Percentiles rank a stretch among this genome's conserved stretches.
Conservation (phyloP, 306 rosid genomes). For the Fragaria iinumae region DNA sequence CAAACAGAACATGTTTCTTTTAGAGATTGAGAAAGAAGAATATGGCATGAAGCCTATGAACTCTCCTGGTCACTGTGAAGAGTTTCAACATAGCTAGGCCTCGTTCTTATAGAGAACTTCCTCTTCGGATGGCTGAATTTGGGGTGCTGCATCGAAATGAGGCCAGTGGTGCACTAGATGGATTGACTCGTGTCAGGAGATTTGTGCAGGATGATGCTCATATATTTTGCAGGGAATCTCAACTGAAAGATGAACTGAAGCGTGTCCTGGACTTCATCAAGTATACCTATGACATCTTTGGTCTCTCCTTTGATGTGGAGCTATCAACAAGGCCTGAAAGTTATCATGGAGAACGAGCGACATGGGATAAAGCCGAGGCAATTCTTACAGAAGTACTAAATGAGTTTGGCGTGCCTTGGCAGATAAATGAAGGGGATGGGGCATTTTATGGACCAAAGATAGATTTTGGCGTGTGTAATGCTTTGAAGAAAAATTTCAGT, state of each 20-base stretch:
- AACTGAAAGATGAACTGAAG: slow-evolving; percentile 87
- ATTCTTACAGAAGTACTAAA: slow-evolving; percentile 76
- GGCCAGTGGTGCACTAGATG: slow-evolving; percentile 96
- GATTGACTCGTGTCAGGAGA: slow-evolving; percentile 90
- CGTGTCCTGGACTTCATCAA: slow-evolving; percentile 62
- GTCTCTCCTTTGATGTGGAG: too few species aligned
- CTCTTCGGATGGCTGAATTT: slow-evolving; percentile 95
- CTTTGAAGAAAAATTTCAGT: slow-evolving; percentile 81
- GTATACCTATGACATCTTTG: too few species aligned
- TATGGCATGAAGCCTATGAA: slow-evolving; percentile 97
- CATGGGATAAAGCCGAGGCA: slow-evolving; percentile 92
- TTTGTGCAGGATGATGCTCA: slow-evolving; percentile 88
- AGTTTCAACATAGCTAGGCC: slow-evolving; percentile 86
- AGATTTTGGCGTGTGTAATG: slow-evolving; percentile 87
- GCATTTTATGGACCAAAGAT: slow-evolving; percentile 97
- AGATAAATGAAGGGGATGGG: slow-evolving; percentile 88
- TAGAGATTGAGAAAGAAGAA: slow-evolving; percentile 94
- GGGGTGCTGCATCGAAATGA: slow-evolving; percentile 96
- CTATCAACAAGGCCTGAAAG: slow-evolving; percentile 29
- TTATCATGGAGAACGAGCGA: slow-evolving; percentile 58
- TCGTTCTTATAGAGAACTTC: slow-evolving; percentile 91
- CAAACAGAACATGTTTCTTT: slow-evolving; percentile 83
- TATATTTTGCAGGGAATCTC: slow-evolving; percentile 89
- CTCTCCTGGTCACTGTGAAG: slow-evolving; percentile 94
- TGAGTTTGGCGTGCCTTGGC: slow-evolving; percentile 84